Base-by-base conservation (phyloP, 768 basidiomycete species). In the Boletus reticulatus region DNA sequence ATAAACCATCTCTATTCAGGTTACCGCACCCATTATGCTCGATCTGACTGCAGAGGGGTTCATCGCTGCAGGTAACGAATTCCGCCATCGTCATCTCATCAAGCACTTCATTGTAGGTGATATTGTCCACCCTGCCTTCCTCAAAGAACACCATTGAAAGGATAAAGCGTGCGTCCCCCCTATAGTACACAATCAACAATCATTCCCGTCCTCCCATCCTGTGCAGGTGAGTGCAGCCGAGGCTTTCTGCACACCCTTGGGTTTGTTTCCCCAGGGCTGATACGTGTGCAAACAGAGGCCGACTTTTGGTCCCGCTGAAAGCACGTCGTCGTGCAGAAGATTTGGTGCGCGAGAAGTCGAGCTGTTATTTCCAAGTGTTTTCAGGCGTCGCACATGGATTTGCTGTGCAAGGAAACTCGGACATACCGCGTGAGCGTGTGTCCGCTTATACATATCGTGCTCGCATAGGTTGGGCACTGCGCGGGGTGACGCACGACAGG, bases 341-440 rank as follows among this genome's bases (percentile, higher is more conserved):
- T 42, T 59, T 86, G 27, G 72, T 77, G 2, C 76, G 74, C 32
- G 71, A 65, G 16, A 80, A 82, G 47, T 73, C 78, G 8, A 71
- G 64, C 3, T 86, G 84, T 63, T 75, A 79, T 45, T 67, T 84
- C 58, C 83, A 85, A 36, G 69, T 85, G 4, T 85, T 85, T 67
- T 78, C 80, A 2, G 67, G 72, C 0, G 72, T 81, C 5, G 37
- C 50, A 3, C 68, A 69, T 17, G 66, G 67, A 4, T 69, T 69
- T 16, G 62, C 66, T 5, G 42, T 55, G 12, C 62, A 56, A 11
- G 48, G 66, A 0, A 29, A 70, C 39, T 48, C 43, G 4, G 27
- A 64, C 29, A 45, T 61, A 6, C 59, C 62, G 1, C 48, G 53
- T 1, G 45, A 68, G 32, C 66, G 68, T 68, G 37, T n/a, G 67